Evolutionary conservation across 306 rosid genomes (phyloP).

Genomic region (Gastrolobium bilobum): DNA sequence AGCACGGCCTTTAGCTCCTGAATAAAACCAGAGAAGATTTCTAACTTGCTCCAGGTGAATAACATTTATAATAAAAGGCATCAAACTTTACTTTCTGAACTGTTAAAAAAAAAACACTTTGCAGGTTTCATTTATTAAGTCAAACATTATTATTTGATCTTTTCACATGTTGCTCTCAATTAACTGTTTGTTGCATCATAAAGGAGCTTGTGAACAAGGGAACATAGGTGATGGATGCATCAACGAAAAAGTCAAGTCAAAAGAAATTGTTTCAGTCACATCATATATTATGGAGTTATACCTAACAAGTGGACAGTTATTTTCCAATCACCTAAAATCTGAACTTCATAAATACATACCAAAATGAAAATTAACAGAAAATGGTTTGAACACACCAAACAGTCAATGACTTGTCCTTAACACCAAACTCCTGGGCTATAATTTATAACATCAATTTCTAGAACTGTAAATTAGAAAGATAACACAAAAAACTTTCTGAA

Average conservation of each 20-base stretch:
- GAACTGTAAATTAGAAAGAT: neutral
- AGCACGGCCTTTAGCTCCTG: conserved; percentile 78
- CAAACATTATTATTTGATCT: neutral
- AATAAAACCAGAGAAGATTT: conserved; percentile 37
- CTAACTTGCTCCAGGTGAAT: conserved; percentile 29
- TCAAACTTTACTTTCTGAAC: neutral
- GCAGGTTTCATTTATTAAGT: neutral
- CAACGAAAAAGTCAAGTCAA: neutral
- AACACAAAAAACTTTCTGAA: neutral
- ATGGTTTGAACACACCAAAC: conserved; percentile 14
- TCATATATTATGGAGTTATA: conserved; percentile 8
- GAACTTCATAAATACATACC: conserved; percentile 26
- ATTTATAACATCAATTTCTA: neutral
- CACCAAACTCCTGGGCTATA: neutral
- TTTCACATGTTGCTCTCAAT: conserved; percentile 5
- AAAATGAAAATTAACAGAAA: conserved; percentile 7
- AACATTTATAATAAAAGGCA: conserved; percentile 1
- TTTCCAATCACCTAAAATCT: conserved; percentile 11
- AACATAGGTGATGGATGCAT: neutral
- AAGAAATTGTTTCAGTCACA: conserved; percentile 2
- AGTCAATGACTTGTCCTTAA: neutral
- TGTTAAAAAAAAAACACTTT: neutral
- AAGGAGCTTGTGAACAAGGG: neutral
- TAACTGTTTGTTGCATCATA: too few relatives aligned
- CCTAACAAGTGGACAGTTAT: conserved; percentile 30